phyloP scores from a whole-genome alignment of 306 rosid genomes.

The Vicia villosa region DNA sequence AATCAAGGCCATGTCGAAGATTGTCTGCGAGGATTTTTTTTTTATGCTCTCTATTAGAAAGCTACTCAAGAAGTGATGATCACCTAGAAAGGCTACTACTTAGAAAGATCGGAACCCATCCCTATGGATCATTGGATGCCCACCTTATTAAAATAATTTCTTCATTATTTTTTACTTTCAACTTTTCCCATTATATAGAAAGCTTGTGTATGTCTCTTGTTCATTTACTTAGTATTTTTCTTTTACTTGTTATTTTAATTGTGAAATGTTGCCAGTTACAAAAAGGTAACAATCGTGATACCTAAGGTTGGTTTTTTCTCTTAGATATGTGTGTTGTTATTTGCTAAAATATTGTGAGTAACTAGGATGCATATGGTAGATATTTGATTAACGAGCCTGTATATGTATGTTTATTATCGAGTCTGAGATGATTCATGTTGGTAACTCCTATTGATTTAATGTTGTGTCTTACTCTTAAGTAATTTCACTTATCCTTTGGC shows the following conservation, averaged over 20 bases:
- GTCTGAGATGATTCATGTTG: slow-evolving; percentile 14
- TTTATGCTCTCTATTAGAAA: background rate
- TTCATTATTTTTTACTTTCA: slow-evolving; percentile 5
- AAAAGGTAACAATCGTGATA: background rate
- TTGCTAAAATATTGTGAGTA: slow-evolving; percentile 26
- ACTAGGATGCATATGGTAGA: slow-evolving; percentile 9
- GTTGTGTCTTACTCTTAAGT: background rate
- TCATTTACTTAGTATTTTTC: slow-evolving; percentile 33
- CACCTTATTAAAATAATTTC: slow-evolving; percentile 11
- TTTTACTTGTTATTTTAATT: slow-evolving; percentile 15
- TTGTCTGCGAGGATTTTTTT: background rate
- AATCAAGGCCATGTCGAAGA: background rate
- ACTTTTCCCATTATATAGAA: background rate
- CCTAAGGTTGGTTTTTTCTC: slow-evolving; percentile 5
- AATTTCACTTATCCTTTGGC: slow-evolving; percentile 38
- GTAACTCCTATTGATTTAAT: slow-evolving; percentile 26
- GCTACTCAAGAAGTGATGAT: background rate
- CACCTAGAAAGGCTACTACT: background rate
- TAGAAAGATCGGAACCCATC: background rate
- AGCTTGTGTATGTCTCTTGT: slow-evolving; percentile 22
- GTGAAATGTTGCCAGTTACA: slow-evolving; percentile 23
- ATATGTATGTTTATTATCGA: slow-evolving; percentile 4
- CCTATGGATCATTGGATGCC: slow-evolving; percentile 6
- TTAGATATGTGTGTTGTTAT: slow-evolving; percentile 2
- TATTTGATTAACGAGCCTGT: slow-evolving; percentile 20